Base-by-base conservation (phyloP, 139 green algal genomes). In the Coelastrella sp. region DNA sequence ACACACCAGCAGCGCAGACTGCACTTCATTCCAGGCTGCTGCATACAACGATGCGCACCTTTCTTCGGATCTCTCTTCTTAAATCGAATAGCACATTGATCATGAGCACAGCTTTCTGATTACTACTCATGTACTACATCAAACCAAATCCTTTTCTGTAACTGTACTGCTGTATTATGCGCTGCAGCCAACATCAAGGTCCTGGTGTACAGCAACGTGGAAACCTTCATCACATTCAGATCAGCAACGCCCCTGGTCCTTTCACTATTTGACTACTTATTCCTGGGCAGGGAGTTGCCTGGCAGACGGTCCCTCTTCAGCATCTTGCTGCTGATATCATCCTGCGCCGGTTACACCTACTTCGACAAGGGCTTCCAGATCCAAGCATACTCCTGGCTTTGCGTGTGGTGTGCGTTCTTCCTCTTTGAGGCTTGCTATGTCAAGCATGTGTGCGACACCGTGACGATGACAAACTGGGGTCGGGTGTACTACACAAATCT, bases 191-290 rank as follows among this genome's bases (percentile, higher is more conserved):
- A 69, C 62, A 69, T 69, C 62, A 69, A 86, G 60, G 68, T 81
- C 19, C 73, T 91, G 66, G 89, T 93, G 73, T 91, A 93, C 77
- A 88, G 92, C 30, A 95, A 95, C 50, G 94, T 97, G 7, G 92
- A 97, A 75, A 96, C 93, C 6, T 96, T 97, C 88, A 97, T 97
- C 83, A 94, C 93, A n/a, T 96, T 97, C 79, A 89, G 94, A 8
- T 94, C 83, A 11, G 51, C 50, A 8, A 84, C 73, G 23, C 89
- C 92, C n/a, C 27, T 93, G 51, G 66, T 96, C 6, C 89, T 96
- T 37, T 89, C 88, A 11, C 4, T 96, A 15, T 93, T 93, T 38
- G 94, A 96, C 77, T 96, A 90, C 69, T 3, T 91, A 0, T 95
- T 95, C 83, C 85, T 96, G 57, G 92, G 91, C 21, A 83, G 94